Percentiles rank a stretch among this genome's conserved stretches.
These are phyloP conservation scores for Maudiozyma humilis DNA, from an alignment of 1,139 yeast genomes.

Conservation along the genomic window DNA sequence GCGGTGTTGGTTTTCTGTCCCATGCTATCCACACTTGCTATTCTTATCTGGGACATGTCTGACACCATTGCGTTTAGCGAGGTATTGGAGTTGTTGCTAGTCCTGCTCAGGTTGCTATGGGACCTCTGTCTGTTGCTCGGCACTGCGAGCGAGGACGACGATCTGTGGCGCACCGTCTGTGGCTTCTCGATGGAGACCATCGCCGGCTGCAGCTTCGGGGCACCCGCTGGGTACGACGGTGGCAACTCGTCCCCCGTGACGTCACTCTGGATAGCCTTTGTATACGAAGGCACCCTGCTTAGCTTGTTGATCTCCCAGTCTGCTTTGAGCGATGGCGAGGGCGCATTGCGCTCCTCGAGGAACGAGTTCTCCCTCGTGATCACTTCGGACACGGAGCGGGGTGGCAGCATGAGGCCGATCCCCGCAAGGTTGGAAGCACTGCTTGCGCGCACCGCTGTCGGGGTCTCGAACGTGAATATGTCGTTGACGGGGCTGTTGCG, in stretches of 20 bases:
- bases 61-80: constrained; percentile 16
- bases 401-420: constrained; percentile 13
- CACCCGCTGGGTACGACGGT: constrained; percentile 46
- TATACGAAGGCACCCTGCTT: constrained; percentile 74
- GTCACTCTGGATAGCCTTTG: constrained; percentile 56
- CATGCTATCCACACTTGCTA: constrained; percentile 6
- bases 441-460: background rate
- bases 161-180: constrained; percentile 10
- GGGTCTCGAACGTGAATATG: constrained; percentile 2
- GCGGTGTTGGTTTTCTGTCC: constrained; percentile 16
- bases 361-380: constrained; percentile 51
- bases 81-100: constrained; percentile 20
- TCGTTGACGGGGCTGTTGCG: constrained; percentile 1
- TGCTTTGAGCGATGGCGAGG: constrained; percentile 18
- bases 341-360: constrained; percentile 11
- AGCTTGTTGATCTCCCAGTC: constrained; percentile 42
- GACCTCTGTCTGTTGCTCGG: constrained; percentile 11
- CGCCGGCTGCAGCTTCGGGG: constrained; percentile 5
- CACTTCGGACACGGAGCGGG: constrained; percentile 36
- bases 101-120: constrained; percentile 15
- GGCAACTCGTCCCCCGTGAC: constrained; percentile 44
- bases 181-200: constrained; percentile 8
- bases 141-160: constrained; percentile 15
- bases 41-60: constrained; percentile 8
- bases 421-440: background rate